phyloP scores from a whole-genome alignment of 805 yeast species.

The Suhomyces xylopsoci region DNA sequence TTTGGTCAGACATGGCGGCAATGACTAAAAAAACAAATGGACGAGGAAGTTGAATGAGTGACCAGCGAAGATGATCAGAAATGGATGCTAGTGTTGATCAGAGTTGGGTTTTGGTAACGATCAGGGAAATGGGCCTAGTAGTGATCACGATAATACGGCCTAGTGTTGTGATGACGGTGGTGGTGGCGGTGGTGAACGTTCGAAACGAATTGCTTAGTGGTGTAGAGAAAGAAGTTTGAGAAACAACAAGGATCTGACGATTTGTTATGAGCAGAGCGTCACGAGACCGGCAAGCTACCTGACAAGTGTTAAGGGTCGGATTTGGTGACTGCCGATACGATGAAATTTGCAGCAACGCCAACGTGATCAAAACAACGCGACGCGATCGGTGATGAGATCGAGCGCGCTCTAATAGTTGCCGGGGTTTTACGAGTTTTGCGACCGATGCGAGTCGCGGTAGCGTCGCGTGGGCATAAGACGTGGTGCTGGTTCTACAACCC shows the following conservation, averaged over 20 bases:
- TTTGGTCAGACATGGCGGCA: slow-evolving; percentile 18
- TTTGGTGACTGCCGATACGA: background rate
- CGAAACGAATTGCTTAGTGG: background rate
- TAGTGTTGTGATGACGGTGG: background rate
- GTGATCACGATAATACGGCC: background rate
- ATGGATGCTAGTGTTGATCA: background rate
- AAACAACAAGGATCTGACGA: background rate
- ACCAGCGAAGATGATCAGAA: background rate
- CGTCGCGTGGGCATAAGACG: background rate
- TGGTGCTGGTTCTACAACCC: background rate
- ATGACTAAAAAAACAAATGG: background rate
- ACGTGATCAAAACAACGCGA: slow-evolving; percentile 11
- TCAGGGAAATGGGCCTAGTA: background rate
- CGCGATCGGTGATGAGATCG: slow-evolving; percentile 6
- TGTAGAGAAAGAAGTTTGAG: background rate
- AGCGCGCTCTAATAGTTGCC: background rate
- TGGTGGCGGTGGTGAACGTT: background rate
- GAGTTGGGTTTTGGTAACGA: background rate
- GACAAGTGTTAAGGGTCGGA: background rate
- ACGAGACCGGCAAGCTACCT: background rate
- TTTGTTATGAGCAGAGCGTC: slow-evolving; percentile 1
- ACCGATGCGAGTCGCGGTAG: background rate
- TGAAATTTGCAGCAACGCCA: slow-evolving; percentile 1
- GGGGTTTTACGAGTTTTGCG: background rate
- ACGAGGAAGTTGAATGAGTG: background rate